phyloP scores from a whole-genome alignment of 2,329 filamentous ascomycete genomes.

The Ceratocystis eucalypticola region DNA sequence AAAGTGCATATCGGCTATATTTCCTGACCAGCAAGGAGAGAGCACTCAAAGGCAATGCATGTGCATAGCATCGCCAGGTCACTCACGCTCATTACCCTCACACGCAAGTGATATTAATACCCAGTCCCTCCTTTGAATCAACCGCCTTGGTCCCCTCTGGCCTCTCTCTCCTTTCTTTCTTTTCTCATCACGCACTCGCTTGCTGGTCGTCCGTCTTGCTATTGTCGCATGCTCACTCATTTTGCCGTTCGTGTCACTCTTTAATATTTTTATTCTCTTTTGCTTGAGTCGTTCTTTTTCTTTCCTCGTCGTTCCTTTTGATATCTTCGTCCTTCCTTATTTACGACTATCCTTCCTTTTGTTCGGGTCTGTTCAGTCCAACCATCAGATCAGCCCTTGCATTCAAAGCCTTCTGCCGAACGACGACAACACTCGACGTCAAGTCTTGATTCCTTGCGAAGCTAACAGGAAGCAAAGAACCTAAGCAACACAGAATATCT shows the following conservation, averaged over 20 bases:
- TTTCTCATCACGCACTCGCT: background rate
- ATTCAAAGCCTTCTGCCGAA: background rate
- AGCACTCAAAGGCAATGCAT: background rate
- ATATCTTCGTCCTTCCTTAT: constrained; percentile 21
- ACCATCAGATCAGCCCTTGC: background rate
- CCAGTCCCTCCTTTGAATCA: background rate
- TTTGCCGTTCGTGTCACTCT: constrained; percentile 1
- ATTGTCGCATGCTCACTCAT: background rate
- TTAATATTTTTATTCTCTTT: constrained; percentile 1
- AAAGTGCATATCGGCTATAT: background rate
- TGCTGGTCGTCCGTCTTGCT: background rate
- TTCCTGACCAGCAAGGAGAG: background rate
- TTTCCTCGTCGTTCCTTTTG: constrained; percentile 16
- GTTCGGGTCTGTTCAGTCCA: background rate
- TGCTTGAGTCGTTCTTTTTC: background rate
- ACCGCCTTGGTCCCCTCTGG: background rate
- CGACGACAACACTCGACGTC: background rate
- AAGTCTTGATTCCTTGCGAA: background rate
- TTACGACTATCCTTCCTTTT: background rate
- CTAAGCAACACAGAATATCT: background rate
- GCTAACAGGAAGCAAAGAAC: background rate
- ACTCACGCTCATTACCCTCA: constrained; percentile 7
- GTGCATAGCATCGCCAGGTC: background rate
- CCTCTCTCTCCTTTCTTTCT: background rate
- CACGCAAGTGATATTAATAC: constrained; percentile 1